Base-by-base conservation (phyloP, 2,329 filamentous ascomycete genomes). In the Cordyceps militaris region DNA sequence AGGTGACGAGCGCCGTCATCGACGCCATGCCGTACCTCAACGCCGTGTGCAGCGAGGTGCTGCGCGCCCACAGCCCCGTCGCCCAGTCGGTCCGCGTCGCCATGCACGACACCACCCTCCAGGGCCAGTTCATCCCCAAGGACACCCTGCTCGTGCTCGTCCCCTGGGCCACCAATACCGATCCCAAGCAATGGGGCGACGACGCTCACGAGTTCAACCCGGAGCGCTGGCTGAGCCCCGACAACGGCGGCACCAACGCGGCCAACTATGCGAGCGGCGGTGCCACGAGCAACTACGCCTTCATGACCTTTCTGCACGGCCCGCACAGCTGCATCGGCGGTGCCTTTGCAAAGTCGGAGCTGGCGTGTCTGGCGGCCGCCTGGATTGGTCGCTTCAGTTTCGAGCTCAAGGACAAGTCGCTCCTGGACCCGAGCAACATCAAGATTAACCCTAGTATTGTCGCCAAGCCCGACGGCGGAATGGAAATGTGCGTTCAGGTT, bases 1-100 rank as follows among this genome's bases (percentile, higher is more conserved):
- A 69, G n/a, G 67, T 68, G n/a, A 74, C 66, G 36, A 71, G 70
- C 58, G 57, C 66, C 5, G 79, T 86, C 61, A 80, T 93, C 63
- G 89, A 94, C 71, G 77, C 77, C 56, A 81, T 95, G 67, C 86
- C 88, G 3, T 96, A 93, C 69, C 82, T 94, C 46, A 84, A 89
- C 66, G 90, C 90, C 32, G 83, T 96, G 23, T 71, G 70, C 63
- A 75, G 67, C 59, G 77, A 79, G 61, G 68, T 74, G 0, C 61
- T 79, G 10, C 70, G 77, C 0, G 66, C 73, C 21, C 72, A 71
- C 59, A 65, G 73, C 3, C 74, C 75, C 1, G 72, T 67, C 6
- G 67, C 70, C 3, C 66, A 66, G 19, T 66, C 66, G 0, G 62
- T 71, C 3, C 66, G 71, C 2, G 68, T 70, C 43, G 64, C 72